These are phyloP conservation scores for Bipolaris oryzae DNA, from an alignment of 2,329 filamentous ascomycete species.

Conservation along the genomic window DNA sequence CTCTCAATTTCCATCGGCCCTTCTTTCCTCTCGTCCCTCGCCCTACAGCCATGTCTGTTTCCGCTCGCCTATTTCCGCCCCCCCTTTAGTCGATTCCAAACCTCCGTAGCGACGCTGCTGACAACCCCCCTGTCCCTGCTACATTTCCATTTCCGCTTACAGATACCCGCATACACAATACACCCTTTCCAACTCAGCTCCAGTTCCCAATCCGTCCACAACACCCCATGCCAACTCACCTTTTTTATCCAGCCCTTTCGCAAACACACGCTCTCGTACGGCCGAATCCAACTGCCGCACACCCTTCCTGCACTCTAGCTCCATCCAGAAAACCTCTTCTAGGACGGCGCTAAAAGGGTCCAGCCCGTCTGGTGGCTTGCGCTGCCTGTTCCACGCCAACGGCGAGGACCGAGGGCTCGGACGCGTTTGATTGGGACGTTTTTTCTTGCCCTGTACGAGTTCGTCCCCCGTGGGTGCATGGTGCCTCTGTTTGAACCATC, in stretches of 20 bases:
- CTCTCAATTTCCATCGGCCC: background rate
- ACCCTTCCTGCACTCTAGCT: background rate
- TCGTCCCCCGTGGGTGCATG: background rate
- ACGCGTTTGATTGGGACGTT: conserved; percentile 6
- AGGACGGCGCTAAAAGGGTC: conserved; percentile 21
- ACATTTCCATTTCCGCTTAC: background rate
- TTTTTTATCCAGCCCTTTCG: background rate
- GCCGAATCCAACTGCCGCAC: background rate
- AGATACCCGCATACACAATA: background rate
- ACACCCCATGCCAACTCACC: background rate
- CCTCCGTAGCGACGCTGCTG: background rate
- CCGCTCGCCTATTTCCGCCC: background rate
- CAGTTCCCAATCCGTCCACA: background rate
- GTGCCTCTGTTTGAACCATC: background rate
- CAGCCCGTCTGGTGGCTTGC: conserved; percentile 41
- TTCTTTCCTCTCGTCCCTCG: background rate
- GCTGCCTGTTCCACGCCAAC: conserved; percentile 22
- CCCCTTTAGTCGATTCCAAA: background rate
- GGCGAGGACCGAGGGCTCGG: conserved; percentile 19
- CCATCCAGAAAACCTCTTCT: background rate
- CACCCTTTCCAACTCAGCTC: too few relatives aligned
- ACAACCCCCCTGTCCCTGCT: background rate
- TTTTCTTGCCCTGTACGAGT: background rate
- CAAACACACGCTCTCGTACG: background rate
- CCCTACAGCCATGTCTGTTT: background rate